A percentile compares a stretch with the other conserved stretches of the same genome.
Conservation (phyloP, 176 grass and related monocot genomes). For the Puya raimondii region DNA sequence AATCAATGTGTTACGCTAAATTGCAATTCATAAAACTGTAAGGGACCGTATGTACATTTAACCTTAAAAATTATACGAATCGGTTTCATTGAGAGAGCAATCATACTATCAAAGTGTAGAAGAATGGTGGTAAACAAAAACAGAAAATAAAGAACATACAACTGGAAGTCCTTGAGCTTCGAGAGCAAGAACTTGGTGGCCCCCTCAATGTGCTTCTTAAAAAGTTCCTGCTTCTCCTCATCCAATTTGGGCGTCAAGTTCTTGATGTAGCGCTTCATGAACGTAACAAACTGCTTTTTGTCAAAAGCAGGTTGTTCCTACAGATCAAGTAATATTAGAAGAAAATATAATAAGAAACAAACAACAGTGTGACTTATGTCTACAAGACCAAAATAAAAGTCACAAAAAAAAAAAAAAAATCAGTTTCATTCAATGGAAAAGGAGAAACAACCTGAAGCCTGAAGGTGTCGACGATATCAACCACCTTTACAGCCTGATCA, state of each 20-base stretch:
- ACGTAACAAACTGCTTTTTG: constrained; percentile 35
- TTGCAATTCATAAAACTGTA: no score
- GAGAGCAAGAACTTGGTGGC: constrained; percentile 26
- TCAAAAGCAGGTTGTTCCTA: constrained; percentile 29
- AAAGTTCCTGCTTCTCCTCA: constrained; percentile 18
- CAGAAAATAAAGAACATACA: constrained; percentile 15
- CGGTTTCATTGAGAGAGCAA: background rate
- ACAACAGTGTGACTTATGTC: background rate
- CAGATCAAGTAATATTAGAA: background rate
- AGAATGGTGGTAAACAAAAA: background rate
- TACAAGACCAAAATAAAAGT: background rate
- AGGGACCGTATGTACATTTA: no score
- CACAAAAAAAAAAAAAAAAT: background rate
- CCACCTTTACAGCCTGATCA: constrained; percentile 21
- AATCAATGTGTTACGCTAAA: no score
- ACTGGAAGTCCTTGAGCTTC: constrained; percentile 32
- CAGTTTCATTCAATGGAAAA: background rate
- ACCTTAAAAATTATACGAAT: background rate
- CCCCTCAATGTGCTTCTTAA: constrained; percentile 33
- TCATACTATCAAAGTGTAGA: background rate
- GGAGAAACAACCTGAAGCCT: constrained; percentile 8
- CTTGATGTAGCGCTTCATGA: constrained; percentile 37
- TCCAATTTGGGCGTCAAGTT: constrained; percentile 29
- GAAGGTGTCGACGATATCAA: constrained; percentile 33
- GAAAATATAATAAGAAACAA: background rate